Evolutionary conservation across 2,329 filamentous ascomycete species (phyloP), one percentile per base, ranked within the genome.

Genomic region (Aspergillus sp.): DNA sequence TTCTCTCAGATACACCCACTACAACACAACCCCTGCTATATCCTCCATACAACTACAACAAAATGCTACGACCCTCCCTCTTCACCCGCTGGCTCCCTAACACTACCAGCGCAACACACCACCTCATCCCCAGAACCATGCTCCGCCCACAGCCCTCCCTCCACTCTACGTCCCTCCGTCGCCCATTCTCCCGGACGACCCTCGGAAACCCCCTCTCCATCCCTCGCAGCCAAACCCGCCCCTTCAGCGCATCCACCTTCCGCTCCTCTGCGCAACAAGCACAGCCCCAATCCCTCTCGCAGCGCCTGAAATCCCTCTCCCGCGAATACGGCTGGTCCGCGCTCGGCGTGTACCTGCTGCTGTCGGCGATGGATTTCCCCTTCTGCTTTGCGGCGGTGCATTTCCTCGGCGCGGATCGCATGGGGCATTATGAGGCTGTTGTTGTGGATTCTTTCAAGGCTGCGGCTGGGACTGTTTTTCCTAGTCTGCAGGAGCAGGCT

Each of bases 291-390:
- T 82, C 85, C 7, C 70, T 94, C 40, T 86, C 86, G 2, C 84
- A 85, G 57, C 82, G 87, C 22, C 76, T 97, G 67, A 91, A 87
- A 73, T 90, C 89, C 68, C 82, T 99, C 43, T 91, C 88, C 2
- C 85, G 87, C 58, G 93, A 97, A 71, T 99, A 99, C 71, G 94
- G 94, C 38, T 97, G 92, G 90, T 82, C 89, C 3, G 92, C 92
- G 1, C 73, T 96, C 4, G 93, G 91, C n/a, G 89, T 99, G 13
- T 99, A 99, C 72, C 73, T 96, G 10, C 79, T 79, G 1, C 75
- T 99, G 50, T 92, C 89, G 40, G 87, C 89, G 35, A 75, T 96
- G 47, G 94, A 99, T 73, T 95, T 97, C 60, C 94, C 94, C 0
- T 89, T 97, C 68, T 97, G 93, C 75, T 99, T 96, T 75, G 74